Conservation (phyloP, 495 filamentous ascomycete genomes). For the Hypomontagnella submonticulosa region DNA sequence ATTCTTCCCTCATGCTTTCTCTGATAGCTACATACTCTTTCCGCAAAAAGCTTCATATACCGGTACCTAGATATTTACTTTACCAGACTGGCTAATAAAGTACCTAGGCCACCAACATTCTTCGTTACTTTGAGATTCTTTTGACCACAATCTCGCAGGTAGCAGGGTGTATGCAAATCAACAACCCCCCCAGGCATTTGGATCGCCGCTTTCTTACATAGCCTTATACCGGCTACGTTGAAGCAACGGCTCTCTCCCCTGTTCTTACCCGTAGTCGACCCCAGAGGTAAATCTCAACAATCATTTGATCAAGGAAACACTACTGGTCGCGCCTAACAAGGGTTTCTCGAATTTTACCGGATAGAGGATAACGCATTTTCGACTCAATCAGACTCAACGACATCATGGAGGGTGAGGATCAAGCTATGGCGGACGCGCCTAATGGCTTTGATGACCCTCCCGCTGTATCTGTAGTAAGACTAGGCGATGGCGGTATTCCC, state of each 20-base stretch:
- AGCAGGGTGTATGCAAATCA: constrained; percentile 28
- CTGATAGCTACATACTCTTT: no score
- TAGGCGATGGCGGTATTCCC: constrained; percentile 36
- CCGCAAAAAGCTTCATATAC: no score
- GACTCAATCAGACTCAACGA: neutral
- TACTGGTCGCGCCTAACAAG: neutral
- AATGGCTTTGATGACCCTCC: constrained; percentile 52
- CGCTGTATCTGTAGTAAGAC: constrained; percentile 9
- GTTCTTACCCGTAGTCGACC: neutral
- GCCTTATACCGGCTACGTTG: neutral
- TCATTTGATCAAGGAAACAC: constrained; percentile 1
- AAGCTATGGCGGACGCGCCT: constrained; percentile 50
- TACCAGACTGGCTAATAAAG: constrained; percentile 12
- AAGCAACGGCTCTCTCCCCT: constrained; percentile 2
- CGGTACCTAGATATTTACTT: neutral
- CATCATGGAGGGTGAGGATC: constrained; percentile 56
- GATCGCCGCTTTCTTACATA: constrained; percentile 9
- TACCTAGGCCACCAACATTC: constrained; percentile 1
- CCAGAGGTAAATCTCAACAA: constrained; percentile 6
- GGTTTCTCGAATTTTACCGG: neutral
- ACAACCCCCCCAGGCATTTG: constrained; percentile 14
- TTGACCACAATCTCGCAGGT: constrained; percentile 1
- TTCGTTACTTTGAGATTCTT: neutral
- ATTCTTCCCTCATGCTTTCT: no score
- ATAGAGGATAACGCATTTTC: neutral